These are phyloP conservation scores for Ceratobasidium sp. DNA, from an alignment of 1,284 basidiomycete genomes.

Conservation along the genomic window DNA sequence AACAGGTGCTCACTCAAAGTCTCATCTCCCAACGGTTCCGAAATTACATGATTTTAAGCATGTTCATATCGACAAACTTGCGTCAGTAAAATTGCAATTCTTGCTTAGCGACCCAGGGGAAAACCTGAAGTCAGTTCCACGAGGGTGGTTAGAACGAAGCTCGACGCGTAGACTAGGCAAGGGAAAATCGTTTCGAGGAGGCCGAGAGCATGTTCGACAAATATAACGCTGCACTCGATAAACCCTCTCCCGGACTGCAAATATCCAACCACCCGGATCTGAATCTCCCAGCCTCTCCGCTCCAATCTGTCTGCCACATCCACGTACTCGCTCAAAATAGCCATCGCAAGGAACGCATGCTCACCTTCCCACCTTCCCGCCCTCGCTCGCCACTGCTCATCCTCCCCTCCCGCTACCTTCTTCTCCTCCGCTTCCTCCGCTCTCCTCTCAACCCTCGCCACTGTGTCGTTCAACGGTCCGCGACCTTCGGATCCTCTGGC, in stretches of 20 bases:
- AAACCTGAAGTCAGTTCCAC: too few relatives aligned
- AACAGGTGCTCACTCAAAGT: too few relatives aligned
- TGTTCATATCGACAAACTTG: too few relatives aligned
- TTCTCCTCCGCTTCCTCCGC: conserved; percentile 38
- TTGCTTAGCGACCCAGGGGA: too few relatives aligned
- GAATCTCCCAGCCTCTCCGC: too few relatives aligned
- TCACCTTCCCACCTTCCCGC: conserved; percentile 11
- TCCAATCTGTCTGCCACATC: too few relatives aligned
- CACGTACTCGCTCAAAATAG: too few relatives aligned
- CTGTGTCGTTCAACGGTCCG: conserved; percentile 27
- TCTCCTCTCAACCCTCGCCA: conserved; percentile 29
- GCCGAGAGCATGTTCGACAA: conserved; percentile 16
- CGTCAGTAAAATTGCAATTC: too few relatives aligned
- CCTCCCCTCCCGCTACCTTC: neutral
- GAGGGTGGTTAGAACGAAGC: conserved; percentile 14
- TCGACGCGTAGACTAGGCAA: too few relatives aligned
- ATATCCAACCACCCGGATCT: too few relatives aligned
- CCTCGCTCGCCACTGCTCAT: neutral
- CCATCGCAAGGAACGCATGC: neutral
- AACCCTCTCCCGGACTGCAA: conserved; percentile 48
- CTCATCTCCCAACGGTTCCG: too few relatives aligned
- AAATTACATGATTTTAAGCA: too few relatives aligned
- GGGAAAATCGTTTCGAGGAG: conserved; percentile 23
- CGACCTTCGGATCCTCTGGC: conserved; percentile 29
- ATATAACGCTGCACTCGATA: conserved; percentile 53